Evolutionary conservation across 305 asterid genomes (phyloP).

Genomic region (Fraxinus latifolia): DNA sequence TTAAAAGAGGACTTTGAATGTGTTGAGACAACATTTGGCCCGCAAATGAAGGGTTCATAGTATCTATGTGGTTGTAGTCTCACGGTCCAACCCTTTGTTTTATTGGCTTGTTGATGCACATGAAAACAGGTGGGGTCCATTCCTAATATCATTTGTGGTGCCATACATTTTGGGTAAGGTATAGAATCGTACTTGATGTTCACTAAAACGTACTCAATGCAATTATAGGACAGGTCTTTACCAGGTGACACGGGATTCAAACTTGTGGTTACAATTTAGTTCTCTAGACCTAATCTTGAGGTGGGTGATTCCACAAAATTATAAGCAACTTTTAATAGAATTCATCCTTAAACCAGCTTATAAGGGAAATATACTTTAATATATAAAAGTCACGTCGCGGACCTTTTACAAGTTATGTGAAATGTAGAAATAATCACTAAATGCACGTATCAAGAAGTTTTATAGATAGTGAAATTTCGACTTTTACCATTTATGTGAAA

Average conservation of each 20-base stretch:
- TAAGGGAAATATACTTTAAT: not conserved
- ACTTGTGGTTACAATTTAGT: not conserved
- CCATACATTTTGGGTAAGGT: too few species aligned
- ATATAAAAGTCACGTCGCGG: not conserved
- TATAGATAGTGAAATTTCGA: too few species aligned
- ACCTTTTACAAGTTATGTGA: not conserved
- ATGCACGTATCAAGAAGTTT: not conserved
- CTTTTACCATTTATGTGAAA: not conserved
- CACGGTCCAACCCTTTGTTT: not conserved
- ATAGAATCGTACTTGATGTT: too few species aligned
- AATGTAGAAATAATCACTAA: not conserved
- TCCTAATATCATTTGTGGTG: too few species aligned
- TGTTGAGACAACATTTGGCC: not conserved
- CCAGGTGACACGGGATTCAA: not conserved
- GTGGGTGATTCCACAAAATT: not conserved
- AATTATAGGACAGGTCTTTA: too few species aligned
- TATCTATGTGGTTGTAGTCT: not conserved
- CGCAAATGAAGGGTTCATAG: not conserved
- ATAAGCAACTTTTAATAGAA: not conserved
- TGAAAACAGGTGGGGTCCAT: not conserved
- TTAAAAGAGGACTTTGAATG: not conserved
- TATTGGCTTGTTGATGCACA: not conserved
- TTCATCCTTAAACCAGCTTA: not conserved
- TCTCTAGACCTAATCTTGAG: not conserved
- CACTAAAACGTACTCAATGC: too few species aligned